Base-by-base conservation (phyloP, 331 rosid genomes). In the Acacia pycnantha region DNA sequence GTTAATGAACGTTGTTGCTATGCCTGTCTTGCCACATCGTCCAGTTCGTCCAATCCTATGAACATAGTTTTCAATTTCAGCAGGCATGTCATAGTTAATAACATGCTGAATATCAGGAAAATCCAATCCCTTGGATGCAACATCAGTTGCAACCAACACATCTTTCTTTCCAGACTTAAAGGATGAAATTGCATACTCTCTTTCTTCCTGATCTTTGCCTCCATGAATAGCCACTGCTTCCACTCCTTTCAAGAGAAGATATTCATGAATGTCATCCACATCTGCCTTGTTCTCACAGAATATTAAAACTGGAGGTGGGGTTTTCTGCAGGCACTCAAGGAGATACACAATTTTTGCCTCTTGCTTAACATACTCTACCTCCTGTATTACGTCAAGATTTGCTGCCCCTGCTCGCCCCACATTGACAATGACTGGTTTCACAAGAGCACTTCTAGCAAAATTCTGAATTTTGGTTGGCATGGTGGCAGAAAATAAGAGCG, bases 391-490 rank as follows among this genome's bases (percentile, higher is more conserved):
- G 67, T 93, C 98, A 61, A 94, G 97, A 84, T 93, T 94, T 35
- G 97, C 97, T 4, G 98, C 97, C 33, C 97, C 98, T 11, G 98
- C 98, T 75, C 97, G 86, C 70, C 98, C 98, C 80, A 94, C 98
- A 9, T 94, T 94, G 53, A 94, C 97, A 0, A 90, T 87, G 0
- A 91, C 94, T 48, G 98, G 95, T 81, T 93, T 94, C 73, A 94
- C 98, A 81, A 94, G 84, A 70, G 98, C 97, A 65, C 97, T 94
- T 80, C 91, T 87, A n/a, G 98, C 97, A 78, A 94, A 94, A 74
- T 91, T 94, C 81, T 93, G 98, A 78, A 94, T 94, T 87, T 94
- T 93, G 15, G 97, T 79, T 1, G 97, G 98, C 98, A 94, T 94
- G 70, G 98, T 94, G 40, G 97, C 97, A 70, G 98, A 94, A 82